Evolutionary conservation across 2,329 filamentous ascomycete species (phyloP).

Genomic region (Pseudopithomyces maydicus): DNA sequence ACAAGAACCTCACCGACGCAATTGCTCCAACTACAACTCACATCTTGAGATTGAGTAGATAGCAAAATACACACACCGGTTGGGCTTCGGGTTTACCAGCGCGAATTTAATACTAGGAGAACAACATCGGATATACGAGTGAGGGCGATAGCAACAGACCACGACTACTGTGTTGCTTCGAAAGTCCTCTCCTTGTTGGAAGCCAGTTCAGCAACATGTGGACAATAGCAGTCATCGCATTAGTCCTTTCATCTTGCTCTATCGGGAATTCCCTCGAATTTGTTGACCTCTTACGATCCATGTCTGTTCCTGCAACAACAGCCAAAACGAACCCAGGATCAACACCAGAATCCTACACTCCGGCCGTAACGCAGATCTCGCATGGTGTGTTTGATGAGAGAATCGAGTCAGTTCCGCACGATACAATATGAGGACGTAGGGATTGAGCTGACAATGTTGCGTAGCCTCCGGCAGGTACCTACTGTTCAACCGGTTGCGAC

Average conservation of each 20-base stretch:
- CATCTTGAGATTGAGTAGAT: neutral
- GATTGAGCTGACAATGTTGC: neutral
- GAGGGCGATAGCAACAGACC: neutral
- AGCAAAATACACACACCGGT: too few species aligned
- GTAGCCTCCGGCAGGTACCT: conserved; percentile 5
- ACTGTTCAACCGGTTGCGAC: neutral
- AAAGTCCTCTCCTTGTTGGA: neutral
- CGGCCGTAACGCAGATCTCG: neutral
- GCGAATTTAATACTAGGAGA: too few species aligned
- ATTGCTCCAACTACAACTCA: neutral
- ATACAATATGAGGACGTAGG: neutral
- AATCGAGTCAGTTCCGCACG: conserved; percentile 9
- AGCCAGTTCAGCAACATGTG: conserved; percentile 1
- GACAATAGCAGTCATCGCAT: neutral
- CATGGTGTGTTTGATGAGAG: neutral
- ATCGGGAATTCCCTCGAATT: neutral
- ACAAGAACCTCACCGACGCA: neutral
- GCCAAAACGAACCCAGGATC: neutral
- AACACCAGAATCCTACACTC: neutral
- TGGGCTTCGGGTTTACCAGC: too few species aligned
- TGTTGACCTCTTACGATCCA: conserved; percentile 4
- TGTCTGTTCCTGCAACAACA: neutral
- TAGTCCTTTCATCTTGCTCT: neutral
- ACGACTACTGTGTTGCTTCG: neutral
- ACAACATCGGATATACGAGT: neutral